These are phyloP conservation scores for Panaeolus papilionaceus DNA, from an alignment of 768 basidiomycete genomes.

Conservation along the genomic window DNA sequence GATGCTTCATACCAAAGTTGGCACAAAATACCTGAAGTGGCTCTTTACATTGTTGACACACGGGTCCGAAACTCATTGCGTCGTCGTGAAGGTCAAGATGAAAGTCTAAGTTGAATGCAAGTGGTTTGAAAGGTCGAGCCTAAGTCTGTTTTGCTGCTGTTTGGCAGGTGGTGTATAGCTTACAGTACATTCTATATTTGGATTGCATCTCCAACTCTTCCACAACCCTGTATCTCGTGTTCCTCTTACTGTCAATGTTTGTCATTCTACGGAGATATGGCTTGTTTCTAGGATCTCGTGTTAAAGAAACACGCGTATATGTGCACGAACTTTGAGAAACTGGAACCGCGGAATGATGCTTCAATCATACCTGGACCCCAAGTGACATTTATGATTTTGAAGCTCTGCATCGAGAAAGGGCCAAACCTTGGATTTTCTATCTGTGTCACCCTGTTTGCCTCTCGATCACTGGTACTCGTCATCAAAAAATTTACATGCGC, in stretches of 20 bases:
- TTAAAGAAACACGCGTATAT: constrained; percentile 1
- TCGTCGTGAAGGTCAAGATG: constrained; percentile 16
- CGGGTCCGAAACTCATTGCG: constrained; percentile 51
- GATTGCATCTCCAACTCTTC: neutral
- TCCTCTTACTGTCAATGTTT: neutral
- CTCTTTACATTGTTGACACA: constrained; percentile 93
- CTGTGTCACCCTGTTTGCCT: neutral
- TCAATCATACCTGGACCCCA: constrained; percentile 1
- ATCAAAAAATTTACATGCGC: constrained; percentile 14
- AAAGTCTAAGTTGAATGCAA: constrained; percentile 9
- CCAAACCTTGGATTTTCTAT: neutral
- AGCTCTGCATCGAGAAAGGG: constrained; percentile 9
- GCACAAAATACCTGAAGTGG: constrained; percentile 70
- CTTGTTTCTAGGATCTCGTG: constrained; percentile 1
- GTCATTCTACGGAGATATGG: constrained; percentile 5
- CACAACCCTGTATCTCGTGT: neutral
- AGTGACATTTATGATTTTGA: neutral
- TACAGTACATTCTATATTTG: constrained; percentile 9
- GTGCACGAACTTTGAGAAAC: neutral
- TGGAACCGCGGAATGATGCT: neutral
- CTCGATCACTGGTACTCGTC: neutral
- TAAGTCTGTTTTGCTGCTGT: constrained; percentile 10
- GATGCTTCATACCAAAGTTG: constrained; percentile 15
- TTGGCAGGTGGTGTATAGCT: neutral
- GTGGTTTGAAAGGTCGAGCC: neutral